Conservation (phyloP, 2,329 filamentous ascomycete species). For the Colletotrichum sp. region DNA sequence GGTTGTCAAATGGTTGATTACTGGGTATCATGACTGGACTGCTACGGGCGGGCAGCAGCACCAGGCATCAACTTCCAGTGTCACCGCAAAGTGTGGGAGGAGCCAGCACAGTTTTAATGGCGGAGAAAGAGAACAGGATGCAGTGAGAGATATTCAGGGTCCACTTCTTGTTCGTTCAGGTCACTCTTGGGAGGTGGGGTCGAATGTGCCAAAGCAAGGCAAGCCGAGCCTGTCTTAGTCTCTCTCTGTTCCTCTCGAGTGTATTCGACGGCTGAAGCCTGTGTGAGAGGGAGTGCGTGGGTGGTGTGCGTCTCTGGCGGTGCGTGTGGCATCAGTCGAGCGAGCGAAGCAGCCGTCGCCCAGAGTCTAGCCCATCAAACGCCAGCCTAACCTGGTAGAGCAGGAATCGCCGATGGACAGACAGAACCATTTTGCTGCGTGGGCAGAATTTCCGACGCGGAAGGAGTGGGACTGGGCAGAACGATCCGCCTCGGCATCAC, state of each 20-base stretch:
- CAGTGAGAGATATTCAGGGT: constrained; percentile 19
- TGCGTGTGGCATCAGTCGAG: neutral
- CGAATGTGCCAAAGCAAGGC: constrained; percentile 11
- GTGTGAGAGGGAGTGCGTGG: neutral
- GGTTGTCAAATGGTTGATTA: constrained; percentile 1
- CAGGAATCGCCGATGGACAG: constrained; percentile 11
- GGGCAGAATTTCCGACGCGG: constrained; percentile 15
- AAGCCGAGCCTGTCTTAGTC: constrained; percentile 11
- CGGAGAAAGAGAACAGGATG: constrained; percentile 9
- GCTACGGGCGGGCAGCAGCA: neutral
- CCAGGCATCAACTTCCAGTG: neutral
- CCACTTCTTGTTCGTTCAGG: constrained; percentile 7
- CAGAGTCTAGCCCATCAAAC: constrained; percentile 16
- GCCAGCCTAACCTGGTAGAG: constrained; percentile 9
- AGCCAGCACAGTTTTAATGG: constrained; percentile 18
- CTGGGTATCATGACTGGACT: constrained; percentile 15
- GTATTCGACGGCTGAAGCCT: neutral
- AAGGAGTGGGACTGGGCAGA: constrained; percentile 16
- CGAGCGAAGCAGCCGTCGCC: neutral
- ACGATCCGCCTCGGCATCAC: constrained; percentile 12
- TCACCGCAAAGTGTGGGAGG: constrained; percentile 5
- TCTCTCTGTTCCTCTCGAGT: neutral
- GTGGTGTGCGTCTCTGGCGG: neutral
- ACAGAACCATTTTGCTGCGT: constrained; percentile 16
- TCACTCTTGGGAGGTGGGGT: constrained; percentile 14